phyloP scores from a whole-genome alignment of 768 basidiomycete genomes.

The Lanmaoa rubissima region DNA sequence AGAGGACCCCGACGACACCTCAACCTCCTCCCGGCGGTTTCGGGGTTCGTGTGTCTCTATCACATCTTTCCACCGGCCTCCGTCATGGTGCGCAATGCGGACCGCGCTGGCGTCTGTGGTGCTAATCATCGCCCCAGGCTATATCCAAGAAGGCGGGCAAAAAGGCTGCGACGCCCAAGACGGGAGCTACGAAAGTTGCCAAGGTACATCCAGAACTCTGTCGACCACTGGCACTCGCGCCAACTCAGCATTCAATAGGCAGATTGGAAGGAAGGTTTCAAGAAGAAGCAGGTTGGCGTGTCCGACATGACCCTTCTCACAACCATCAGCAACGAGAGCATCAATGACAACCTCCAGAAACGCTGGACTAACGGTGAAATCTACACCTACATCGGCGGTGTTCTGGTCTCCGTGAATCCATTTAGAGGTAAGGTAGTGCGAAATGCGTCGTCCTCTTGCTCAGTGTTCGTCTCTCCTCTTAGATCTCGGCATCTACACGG shows the following conservation, averaged over 20 bases:
- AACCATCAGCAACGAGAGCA: constrained; percentile 94
- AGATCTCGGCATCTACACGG: constrained; percentile 99
- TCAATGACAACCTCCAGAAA: constrained; percentile 98
- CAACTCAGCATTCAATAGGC: constrained; percentile 52
- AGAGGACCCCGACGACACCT: constrained; percentile 21
- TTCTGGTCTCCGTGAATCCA: constrained; percentile 98
- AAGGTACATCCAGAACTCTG: constrained; percentile 52
- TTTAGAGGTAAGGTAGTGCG: constrained; percentile 68
- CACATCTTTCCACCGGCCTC: constrained; percentile 6
- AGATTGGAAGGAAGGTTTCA: constrained; percentile 99
- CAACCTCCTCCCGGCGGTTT: constrained; percentile 2
- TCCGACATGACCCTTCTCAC: constrained; percentile 98
- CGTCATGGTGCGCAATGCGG: constrained; percentile 21
- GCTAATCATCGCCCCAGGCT: constrained; percentile 46
- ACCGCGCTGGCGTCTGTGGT: background rate
- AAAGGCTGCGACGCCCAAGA: constrained; percentile 69
- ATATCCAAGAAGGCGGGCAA: constrained; percentile 90
- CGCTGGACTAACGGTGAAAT: constrained; percentile 95
- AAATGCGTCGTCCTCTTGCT: background rate
- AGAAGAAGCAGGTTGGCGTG: constrained; percentile 98
- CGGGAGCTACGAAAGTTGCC: constrained; percentile 59
- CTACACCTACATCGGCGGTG: constrained; percentile 98
- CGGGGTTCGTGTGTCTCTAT: constrained; percentile 9
- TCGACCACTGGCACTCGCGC: constrained; percentile 4
- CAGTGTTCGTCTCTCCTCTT: constrained; percentile 5